phyloP scores from a whole-genome alignment of 176 grass and related monocot species.

The Puya raimondii region DNA sequence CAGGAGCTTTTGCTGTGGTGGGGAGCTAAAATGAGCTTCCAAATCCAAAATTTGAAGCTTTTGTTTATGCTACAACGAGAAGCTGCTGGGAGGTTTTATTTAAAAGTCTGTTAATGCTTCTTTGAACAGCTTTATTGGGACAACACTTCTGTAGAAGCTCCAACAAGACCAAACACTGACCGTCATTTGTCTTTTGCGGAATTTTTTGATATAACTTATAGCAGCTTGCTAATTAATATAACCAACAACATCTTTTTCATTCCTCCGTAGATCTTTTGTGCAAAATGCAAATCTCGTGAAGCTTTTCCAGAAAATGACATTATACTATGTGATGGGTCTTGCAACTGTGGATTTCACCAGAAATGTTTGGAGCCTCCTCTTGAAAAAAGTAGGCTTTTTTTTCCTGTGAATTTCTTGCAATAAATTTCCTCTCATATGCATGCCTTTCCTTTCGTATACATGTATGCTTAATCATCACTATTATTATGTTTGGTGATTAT shows the following conservation, averaged over 20 bases:
- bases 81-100: too few relatives aligned
- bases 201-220: conserved; percentile 4
- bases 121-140: too few relatives aligned
- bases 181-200: not conserved
- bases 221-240: conserved; percentile 21
- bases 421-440: not conserved
- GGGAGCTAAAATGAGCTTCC: too few relatives aligned
- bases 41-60: too few relatives aligned
- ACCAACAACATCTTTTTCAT: conserved; percentile 26
- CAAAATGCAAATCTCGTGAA: conserved; percentile 61
- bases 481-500: too few relatives aligned
- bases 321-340: conserved; percentile 51
- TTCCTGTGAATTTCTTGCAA: conserved; percentile 8
- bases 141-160: too few relatives aligned
- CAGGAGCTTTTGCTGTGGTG: too few relatives aligned
- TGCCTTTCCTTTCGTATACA: not conserved
- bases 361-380: conserved; percentile 57
- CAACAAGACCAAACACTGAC: not conserved
- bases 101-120: too few relatives aligned
- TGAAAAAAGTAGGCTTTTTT: conserved; percentile 41
- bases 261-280: conserved; percentile 35
- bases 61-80: too few relatives aligned
- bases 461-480: not conserved
- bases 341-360: conserved; percentile 67
- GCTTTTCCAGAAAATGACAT: conserved; percentile 48